phyloP scores from a whole-genome alignment of 23 red algal species.

The Gracilaria domingensis region DNA sequence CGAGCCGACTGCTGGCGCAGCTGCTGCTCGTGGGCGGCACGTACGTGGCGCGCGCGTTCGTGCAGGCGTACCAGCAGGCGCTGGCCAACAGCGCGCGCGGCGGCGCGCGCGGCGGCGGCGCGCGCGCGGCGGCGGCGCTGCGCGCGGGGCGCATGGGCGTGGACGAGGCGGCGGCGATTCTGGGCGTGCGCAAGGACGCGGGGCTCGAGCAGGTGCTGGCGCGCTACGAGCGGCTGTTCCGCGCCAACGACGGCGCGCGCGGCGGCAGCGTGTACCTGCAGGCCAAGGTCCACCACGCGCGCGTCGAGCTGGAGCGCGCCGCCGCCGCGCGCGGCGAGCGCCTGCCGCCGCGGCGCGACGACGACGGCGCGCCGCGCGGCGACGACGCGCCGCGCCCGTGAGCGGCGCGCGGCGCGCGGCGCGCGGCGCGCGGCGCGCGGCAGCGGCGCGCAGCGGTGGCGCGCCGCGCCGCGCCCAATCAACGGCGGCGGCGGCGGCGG shows the following conservation, averaged over 20 bases:
- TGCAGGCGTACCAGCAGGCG: constrained; percentile 94
- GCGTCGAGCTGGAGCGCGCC: constrained; percentile 69
- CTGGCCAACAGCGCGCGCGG: constrained; percentile 83
- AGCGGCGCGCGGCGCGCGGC: no score
- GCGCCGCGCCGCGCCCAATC: no score
- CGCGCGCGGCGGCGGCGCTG: constrained; percentile 42
- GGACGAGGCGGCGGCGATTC: constrained; percentile 84
- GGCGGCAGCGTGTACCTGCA: constrained; percentile 96
- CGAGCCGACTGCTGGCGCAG: constrained; percentile 87
- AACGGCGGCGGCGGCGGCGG: no score
- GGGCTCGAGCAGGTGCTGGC: constrained; percentile 61
- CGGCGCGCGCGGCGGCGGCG: constrained; percentile 51
- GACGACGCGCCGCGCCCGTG: not conserved
- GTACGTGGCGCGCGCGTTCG: constrained; percentile 84
- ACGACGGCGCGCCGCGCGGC: not conserved
- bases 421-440: no score
- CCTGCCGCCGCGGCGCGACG: not conserved
- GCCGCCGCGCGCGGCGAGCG: constrained; percentile 64
- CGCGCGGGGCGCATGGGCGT: constrained; percentile 68
- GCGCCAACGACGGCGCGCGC: constrained; percentile 83
- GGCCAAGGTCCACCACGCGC: constrained; percentile 89
- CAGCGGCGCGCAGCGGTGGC: no score
- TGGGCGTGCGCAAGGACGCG: constrained; percentile 67
- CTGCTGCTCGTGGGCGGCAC: constrained; percentile 87
- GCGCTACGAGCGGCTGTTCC: constrained; percentile 77